Base-by-base conservation (phyloP, 202 grass and related monocot species). In the Cymbopogon flexuosus region DNA sequence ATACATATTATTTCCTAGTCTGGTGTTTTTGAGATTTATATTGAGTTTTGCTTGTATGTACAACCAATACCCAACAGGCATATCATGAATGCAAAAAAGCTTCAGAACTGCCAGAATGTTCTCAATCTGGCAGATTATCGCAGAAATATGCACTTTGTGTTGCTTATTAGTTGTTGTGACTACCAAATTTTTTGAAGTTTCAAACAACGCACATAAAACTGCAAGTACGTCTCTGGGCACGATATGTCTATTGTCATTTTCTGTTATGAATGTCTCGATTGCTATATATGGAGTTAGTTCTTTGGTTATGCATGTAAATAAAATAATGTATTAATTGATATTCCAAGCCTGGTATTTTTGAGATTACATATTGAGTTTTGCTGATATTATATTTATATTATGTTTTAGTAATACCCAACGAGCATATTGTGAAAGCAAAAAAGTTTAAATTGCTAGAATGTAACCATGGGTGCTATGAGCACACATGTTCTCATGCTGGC, bases 301-400 rank as follows among this genome's bases (percentile, higher is more conserved):
- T 83, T 72, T 69, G 5, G 11, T 37, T 45, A 19, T 34, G 67
- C 36, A 9, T 24, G 22, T 67, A 56, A 27, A 43, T 67, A 56
- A 27, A 43, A 63, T 35, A 75, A 13, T 27, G 6, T 27, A 16
- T 40, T 70, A 14, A 1, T 3, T 35, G 10, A 1, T 63, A 16
- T 66, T 75, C 51, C 15, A 63, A 19, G 42, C 15, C 42, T 78
- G 8, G 5, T 77, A 8, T 62, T 70, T 36, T 8, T 46, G 2
- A 34, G 65, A 33, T 24, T 73, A 19, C 68, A 5, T 2, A 5
- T 40, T 40, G n/a, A 77, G n/a, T 70, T 62, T 3, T 70, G 19
- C 74, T 57, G 63, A 62, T 30, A 30, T 65, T n/a, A n/a, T n/a
- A n/a, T n/a, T 27, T 76, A 43, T 30, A 23, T 35, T 81, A 36